Base-by-base conservation (phyloP, 1,284 basidiomycete species). In the Cryptococcus neoformans region DNA sequence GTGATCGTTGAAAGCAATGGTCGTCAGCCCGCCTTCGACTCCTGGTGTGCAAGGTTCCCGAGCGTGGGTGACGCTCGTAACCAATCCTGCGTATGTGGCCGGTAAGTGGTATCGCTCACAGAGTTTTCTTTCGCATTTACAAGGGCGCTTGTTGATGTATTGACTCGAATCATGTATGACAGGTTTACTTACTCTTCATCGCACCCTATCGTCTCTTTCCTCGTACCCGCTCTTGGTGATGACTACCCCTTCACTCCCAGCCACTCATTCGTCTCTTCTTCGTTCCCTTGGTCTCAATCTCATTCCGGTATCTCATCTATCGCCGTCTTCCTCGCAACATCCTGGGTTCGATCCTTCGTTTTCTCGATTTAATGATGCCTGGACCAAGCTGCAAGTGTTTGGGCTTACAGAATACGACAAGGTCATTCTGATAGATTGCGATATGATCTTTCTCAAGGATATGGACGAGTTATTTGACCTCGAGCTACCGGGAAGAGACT, bases 391-490 rank as follows among this genome's bases (percentile, higher is more conserved):
- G 53, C 83, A 87, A 67, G 88, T 81, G 1, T 94, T 92, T 68
- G 87, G 86, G 62, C 74, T 95, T 60, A 76, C 73, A 2, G 84
- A 88, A 66, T 95, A 85, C 74, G 86, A 91, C 84, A 85, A 90
- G 12, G 80, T 96, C 45, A 87, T 93, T 46, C 80, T 96, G 48
- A 80, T 97, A 51, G 94, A 97, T 72, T 85, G 86, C 12, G 94
- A 97, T 78, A 98, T 98, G 91, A 82, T 96, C 56, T 82, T 96
- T 21, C 79, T 83, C 71, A 82, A 80, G 48, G 90, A 90, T 62
- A 95, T 98, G 89, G 95, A 98, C 76, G 92, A 95, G 61, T 80
- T 98, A 51, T 86, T 97, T 80, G 81, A 86, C 21, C 66, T 90
- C 35, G 81, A 84, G 9, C 77, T 92, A 2, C 83, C 83, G 5